A percentile compares a stretch with the other conserved stretches of the same genome.
phyloP scores from a whole-genome alignment of 2,329 filamentous ascomycete genomes.

The Aquanectria penicillioides region DNA sequence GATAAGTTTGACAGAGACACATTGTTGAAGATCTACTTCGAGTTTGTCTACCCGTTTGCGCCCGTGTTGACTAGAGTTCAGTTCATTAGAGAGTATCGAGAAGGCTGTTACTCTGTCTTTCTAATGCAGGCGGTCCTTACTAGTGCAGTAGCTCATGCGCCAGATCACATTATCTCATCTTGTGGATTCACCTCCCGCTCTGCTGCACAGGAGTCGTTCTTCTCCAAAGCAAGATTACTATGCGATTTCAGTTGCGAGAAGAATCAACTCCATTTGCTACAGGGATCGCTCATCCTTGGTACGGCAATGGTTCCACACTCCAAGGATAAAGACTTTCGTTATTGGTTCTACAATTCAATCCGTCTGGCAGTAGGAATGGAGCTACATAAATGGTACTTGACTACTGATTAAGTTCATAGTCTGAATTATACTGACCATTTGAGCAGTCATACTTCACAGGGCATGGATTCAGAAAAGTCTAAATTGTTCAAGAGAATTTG shows the following conservation, averaged over 20 bases:
- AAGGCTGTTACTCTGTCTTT: constrained; percentile 6
- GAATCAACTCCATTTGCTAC: constrained; percentile 6
- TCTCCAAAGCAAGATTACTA: constrained; percentile 10
- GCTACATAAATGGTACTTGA: neutral
- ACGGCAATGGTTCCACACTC: constrained; percentile 14
- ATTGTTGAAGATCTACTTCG: constrained; percentile 5
- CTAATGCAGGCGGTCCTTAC: constrained; percentile 12
- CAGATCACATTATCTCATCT: neutral
- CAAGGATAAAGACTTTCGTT: constrained; percentile 11
- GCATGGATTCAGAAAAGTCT: neutral
- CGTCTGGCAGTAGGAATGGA: constrained; percentile 16
- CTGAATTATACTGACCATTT: neutral
- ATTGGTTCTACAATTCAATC: constrained; percentile 19
- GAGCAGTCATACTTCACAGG: neutral
- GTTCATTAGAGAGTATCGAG: constrained; percentile 1
- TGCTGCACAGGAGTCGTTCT: constrained; percentile 10
- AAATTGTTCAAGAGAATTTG: constrained; percentile 16
- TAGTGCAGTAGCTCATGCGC: neutral
- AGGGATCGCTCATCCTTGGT: constrained; percentile 8
- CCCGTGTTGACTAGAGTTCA: neutral
- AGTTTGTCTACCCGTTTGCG: constrained; percentile 8
- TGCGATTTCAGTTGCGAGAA: constrained; percentile 14
- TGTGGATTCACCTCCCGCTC: neutral
- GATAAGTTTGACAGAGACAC: neutral
- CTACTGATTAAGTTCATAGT: neutral